Evolutionary conservation across 306 rosid genomes (phyloP).

Genomic region (Hippophae gyantsensis): DNA sequence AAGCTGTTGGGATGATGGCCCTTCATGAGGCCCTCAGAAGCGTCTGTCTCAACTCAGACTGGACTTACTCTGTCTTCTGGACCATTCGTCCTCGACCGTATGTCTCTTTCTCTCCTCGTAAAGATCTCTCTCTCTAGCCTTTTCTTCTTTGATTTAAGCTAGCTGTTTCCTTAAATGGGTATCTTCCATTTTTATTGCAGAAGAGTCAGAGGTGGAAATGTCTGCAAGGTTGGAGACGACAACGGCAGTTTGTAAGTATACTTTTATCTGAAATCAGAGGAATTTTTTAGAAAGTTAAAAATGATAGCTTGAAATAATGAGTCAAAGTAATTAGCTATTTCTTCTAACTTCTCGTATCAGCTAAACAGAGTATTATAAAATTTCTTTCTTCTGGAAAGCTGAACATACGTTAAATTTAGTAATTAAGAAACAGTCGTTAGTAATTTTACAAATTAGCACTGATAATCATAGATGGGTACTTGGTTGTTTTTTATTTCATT

Average conservation of each 20-base stretch:
- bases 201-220: conserved; percentile 94
- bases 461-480: neutral
- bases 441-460: too few species aligned
- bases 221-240: conserved; percentile 98
- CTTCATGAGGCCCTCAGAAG: conserved; percentile 99
- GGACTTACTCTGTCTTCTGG: conserved; percentile 99
- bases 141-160: conserved; percentile 5
- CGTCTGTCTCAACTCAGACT: conserved; percentile 60
- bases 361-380: too few species aligned
- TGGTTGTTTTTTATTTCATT: neutral
- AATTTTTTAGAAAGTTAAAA: neutral
- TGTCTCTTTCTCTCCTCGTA: conserved; percentile 19
- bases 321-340: neutral
- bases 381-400: neutral
- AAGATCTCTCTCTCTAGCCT: conserved; percentile 10
- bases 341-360: neutral
- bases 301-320: neutral
- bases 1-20: conserved; percentile 99
- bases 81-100: conserved; percentile 99
- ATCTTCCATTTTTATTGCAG: conserved; percentile 38
- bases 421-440: too few species aligned
- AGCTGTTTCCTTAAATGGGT: conserved; percentile 27
- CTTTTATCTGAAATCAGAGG: neutral
- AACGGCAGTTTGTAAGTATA: conserved; percentile 80
- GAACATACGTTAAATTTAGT: neutral